These are phyloP conservation scores for Ensete glaucum DNA, from an alignment of 176 grass and related monocot genomes.

Conservation along the genomic window DNA sequence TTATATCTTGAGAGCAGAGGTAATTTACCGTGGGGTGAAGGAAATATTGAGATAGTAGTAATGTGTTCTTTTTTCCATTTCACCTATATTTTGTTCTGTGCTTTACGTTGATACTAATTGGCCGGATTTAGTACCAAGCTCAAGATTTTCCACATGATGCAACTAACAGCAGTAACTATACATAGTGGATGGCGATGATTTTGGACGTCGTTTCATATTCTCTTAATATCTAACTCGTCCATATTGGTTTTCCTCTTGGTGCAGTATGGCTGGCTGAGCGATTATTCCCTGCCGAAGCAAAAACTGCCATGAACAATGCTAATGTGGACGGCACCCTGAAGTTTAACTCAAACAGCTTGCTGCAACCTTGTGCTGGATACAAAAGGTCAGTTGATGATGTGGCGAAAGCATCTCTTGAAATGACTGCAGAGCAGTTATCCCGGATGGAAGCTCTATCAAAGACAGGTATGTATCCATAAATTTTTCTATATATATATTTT, in stretches of 20 bases:
- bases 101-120: too few relatives aligned
- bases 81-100: neutral
- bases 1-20: conserved; percentile 14
- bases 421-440: neutral
- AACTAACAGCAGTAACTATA: too few relatives aligned
- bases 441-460: neutral
- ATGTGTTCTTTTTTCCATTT: neutral
- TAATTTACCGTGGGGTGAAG: neutral
- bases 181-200: too few relatives aligned
- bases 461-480: neutral
- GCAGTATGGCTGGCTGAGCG: neutral
- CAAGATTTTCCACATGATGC: too few relatives aligned
- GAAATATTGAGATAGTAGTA: neutral
- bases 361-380: neutral
- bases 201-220: too few relatives aligned
- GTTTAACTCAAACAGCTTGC: neutral
- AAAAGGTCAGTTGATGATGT: neutral
- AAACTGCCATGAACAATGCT: conserved; percentile 12
- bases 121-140: too few relatives aligned
- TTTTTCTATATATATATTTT: too few relatives aligned
- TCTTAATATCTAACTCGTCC: neutral
- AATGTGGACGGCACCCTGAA: neutral
- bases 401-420: neutral
- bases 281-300: conserved; percentile 7
- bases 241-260: neutral